A percentile compares a stretch with the other conserved stretches of the same genome.
phyloP scores from a whole-genome alignment of 2,329 filamentous ascomycete genomes.

The Colletotrichum magnum region DNA sequence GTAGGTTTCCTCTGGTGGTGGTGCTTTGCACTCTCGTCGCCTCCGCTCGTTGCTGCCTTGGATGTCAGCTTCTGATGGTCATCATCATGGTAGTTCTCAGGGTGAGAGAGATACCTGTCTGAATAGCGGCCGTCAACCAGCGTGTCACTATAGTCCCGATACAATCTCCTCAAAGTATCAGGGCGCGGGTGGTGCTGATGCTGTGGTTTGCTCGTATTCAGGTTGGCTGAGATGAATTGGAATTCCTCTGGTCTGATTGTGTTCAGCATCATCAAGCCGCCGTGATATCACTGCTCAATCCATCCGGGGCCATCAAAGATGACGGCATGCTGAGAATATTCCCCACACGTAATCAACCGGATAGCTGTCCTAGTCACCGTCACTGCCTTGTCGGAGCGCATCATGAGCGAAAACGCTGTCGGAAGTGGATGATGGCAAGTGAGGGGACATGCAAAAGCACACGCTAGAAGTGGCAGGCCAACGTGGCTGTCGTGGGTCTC shows the following conservation, averaged over 20 bases:
- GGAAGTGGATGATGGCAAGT: background rate
- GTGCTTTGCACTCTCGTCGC: background rate
- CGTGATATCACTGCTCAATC: background rate
- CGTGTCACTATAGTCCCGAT: too few relatives aligned
- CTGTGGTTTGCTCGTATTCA: too few relatives aligned
- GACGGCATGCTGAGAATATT: background rate
- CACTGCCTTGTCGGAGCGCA: background rate
- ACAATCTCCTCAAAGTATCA: background rate
- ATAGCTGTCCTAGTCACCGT: background rate
- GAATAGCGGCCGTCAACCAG: too few relatives aligned
- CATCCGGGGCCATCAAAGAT: background rate
- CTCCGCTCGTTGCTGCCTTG: background rate
- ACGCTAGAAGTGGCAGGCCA: conserved; percentile 19
- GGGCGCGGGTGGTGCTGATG: background rate
- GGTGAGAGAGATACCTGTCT: background rate
- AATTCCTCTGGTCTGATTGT: background rate
- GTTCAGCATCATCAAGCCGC: background rate
- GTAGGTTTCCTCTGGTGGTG: too few relatives aligned
- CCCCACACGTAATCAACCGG: background rate
- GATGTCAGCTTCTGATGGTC: background rate
- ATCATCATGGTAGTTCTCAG: background rate
- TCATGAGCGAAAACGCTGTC: too few relatives aligned
- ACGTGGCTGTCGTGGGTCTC: conserved; percentile 32
- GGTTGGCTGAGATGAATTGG: background rate
- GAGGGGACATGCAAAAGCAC: conserved; percentile 15